These are phyloP conservation scores for Fusarium falciforme DNA, from an alignment of 2,329 filamentous ascomycete species.

Conservation along the genomic window DNA sequence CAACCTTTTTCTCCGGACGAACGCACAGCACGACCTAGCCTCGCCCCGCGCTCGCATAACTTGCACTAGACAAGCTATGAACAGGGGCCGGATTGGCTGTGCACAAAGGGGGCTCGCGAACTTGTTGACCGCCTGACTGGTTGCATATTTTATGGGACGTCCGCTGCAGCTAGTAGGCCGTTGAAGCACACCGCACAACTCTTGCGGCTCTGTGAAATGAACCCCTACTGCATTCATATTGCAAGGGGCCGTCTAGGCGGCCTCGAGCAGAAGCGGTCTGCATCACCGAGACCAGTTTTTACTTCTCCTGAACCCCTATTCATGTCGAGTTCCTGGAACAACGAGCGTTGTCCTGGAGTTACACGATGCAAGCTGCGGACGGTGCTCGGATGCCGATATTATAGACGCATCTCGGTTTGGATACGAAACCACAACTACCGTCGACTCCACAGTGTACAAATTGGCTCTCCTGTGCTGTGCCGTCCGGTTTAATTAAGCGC, in stretches of 20 bases:
- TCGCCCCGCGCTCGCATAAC: constrained; percentile 34
- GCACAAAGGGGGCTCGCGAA: constrained; percentile 37
- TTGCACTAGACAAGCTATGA: constrained; percentile 39
- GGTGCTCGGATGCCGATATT: constrained; percentile 12
- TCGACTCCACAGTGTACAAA: constrained; percentile 15
- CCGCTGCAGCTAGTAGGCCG: constrained; percentile 42
- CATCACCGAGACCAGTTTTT: constrained; percentile 9
- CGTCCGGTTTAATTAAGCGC: constrained; percentile 16
- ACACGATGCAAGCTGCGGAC: constrained; percentile 13
- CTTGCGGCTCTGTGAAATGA: constrained; percentile 43
- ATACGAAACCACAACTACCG: constrained; percentile 9
- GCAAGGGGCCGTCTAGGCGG: constrained; percentile 36
- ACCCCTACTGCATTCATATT: constrained; percentile 43
- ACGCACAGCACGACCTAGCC: constrained; percentile 15
- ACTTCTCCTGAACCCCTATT: constrained; percentile 35
- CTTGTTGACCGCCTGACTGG: constrained; percentile 46
- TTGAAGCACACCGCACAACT: constrained; percentile 46
- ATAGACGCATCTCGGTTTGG: constrained; percentile 1
- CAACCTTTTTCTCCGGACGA: constrained; percentile 8
- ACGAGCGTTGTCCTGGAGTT: constrained; percentile 26
- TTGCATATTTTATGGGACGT: constrained; percentile 49
- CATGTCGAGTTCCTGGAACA: constrained; percentile 2
- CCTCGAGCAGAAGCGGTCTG: constrained; percentile 27
- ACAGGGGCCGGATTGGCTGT: constrained; percentile 27
- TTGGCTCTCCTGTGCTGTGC: neutral